A percentile compares a stretch with the other conserved stretches of the same genome.
These are phyloP conservation scores for Emericellopsis atlantica DNA, from an alignment of 2,329 filamentous ascomycete genomes.

Conservation along the genomic window DNA sequence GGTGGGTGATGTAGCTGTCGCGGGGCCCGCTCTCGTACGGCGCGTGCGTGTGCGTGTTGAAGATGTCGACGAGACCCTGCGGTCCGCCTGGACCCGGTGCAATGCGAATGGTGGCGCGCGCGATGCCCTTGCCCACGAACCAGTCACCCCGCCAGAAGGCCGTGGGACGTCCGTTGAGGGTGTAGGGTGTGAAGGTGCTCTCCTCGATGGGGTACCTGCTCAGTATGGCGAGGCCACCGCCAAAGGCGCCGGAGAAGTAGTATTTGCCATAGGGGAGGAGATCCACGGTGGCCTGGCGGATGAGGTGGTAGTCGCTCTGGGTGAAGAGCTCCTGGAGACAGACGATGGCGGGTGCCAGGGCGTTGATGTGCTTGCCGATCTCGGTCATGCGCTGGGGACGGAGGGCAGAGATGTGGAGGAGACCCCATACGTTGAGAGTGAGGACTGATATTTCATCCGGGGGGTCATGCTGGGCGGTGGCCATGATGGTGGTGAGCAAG, in stretches of 20 bases:
- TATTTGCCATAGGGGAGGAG: slow-evolving; percentile 86
- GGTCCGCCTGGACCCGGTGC: slow-evolving; percentile 30
- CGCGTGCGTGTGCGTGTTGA: slow-evolving; percentile 75
- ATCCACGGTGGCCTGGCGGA: slow-evolving; percentile 59
- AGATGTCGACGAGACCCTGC: slow-evolving; percentile 66
- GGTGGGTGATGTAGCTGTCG: slow-evolving; percentile 83
- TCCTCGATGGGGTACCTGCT: slow-evolving; percentile 89
- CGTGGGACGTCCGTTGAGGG: slow-evolving; percentile 85
- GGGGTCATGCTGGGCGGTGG: not conserved
- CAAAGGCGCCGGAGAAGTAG: slow-evolving; percentile 82
- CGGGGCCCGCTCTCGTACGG: slow-evolving; percentile 70
- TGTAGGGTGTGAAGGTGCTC: slow-evolving; percentile 73
- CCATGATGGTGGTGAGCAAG: not conserved
- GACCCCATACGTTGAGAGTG: slow-evolving; percentile 94
- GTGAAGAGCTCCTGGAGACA: slow-evolving; percentile 95
- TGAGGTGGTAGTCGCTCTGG: slow-evolving; percentile 67
- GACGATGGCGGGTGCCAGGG: slow-evolving; percentile 59
- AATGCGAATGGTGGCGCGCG: slow-evolving; percentile 66
- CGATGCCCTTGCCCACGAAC: slow-evolving; percentile 92
- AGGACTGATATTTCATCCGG: slow-evolving; percentile 56
- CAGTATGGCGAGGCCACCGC: slow-evolving; percentile 77
- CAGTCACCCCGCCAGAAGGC: slow-evolving; percentile 93
- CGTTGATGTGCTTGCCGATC: slow-evolving; percentile 70
- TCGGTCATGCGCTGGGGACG: slow-evolving; percentile 67
- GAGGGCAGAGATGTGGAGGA: slow-evolving; percentile 72